A percentile compares a stretch with the other conserved stretches of the same genome.
Conservation (phyloP, 805 yeast genomes). For the Candida tammaniensis region DNA sequence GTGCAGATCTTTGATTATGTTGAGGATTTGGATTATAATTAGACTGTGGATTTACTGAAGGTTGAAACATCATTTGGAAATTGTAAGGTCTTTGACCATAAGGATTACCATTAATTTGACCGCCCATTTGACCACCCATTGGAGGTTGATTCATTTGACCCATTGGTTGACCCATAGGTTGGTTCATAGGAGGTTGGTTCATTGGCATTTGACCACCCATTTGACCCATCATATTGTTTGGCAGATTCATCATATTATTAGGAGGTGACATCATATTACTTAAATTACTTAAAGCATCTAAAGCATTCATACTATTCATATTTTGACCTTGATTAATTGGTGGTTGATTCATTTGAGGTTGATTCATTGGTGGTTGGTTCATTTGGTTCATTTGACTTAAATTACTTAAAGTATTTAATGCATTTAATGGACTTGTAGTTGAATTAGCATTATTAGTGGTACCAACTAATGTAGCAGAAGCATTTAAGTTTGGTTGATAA, state of each 20-base stretch:
- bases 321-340: constrained; percentile 4
- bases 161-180: neutral
- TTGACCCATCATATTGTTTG: constrained; percentile 7
- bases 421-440: constrained; percentile 7
- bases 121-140: constrained; percentile 2
- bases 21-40: constrained; percentile 3
- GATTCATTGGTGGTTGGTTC: constrained; percentile 4
- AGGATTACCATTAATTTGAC: constrained; percentile 7
- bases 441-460: too few species aligned
- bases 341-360: constrained; percentile 3
- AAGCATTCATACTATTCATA: constrained; percentile 18
- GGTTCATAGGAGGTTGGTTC: too few species aligned
- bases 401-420: constrained; percentile 8
- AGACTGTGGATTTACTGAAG: constrained; percentile 61
- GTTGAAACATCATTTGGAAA: constrained; percentile 56
- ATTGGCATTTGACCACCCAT: neutral
- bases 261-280: constrained; percentile 15
- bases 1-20: constrained; percentile 12
- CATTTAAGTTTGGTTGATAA: constrained; percentile 17
- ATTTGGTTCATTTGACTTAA: constrained; percentile 9
- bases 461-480: constrained; percentile 11
- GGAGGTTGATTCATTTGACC: too few species aligned
- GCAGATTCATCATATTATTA: too few species aligned
- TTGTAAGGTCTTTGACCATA: constrained; percentile 28
- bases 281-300: constrained; percentile 13